These are phyloP conservation scores for Rugonectria rugulosa DNA, from an alignment of 2,329 filamentous ascomycete genomes.

Conservation along the genomic window DNA sequence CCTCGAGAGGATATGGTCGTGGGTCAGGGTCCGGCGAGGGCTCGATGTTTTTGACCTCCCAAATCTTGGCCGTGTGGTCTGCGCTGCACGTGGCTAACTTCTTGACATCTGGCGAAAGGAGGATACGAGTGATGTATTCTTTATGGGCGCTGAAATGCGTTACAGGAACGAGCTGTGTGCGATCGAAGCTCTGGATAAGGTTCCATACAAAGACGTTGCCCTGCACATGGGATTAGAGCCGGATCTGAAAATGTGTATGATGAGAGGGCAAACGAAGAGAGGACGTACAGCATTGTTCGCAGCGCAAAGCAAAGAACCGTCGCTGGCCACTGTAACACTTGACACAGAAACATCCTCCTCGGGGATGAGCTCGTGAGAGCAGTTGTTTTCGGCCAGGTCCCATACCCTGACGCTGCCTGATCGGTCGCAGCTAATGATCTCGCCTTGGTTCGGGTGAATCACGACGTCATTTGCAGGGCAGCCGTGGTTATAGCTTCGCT, in stretches of 20 bases:
- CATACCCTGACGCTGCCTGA: slow-evolving; percentile 93
- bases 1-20: slow-evolving; percentile 79
- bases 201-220: slow-evolving; percentile 98
- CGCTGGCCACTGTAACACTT: slow-evolving; percentile 94
- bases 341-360: slow-evolving; percentile 94
- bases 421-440: slow-evolving; percentile 95
- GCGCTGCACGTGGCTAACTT: slow-evolving; percentile 93
- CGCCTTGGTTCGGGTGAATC: slow-evolving; percentile 98
- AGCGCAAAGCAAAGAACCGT: slow-evolving; percentile 90
- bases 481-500: slow-evolving; percentile 92
- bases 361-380: slow-evolving; percentile 93
- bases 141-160: slow-evolving; percentile 91
- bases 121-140: slow-evolving; percentile 90
- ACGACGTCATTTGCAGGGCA: slow-evolving; percentile 95
- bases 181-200: slow-evolving; percentile 82
- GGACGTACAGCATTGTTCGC: slow-evolving; percentile 82
- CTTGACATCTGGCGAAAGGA: slow-evolving; percentile 91
- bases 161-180: slow-evolving; percentile 84
- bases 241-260: too few relatives aligned
- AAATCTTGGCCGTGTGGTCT: slow-evolving; percentile 94
- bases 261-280: background rate
- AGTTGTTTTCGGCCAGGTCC: slow-evolving; percentile 97
- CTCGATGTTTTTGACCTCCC: slow-evolving; percentile 82
- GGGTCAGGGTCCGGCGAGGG: slow-evolving; percentile 51
- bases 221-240: slow-evolving; percentile 56